Base-by-base conservation (phyloP, 164 flowering plant genomes). In the Warburgia ugandensis region DNA sequence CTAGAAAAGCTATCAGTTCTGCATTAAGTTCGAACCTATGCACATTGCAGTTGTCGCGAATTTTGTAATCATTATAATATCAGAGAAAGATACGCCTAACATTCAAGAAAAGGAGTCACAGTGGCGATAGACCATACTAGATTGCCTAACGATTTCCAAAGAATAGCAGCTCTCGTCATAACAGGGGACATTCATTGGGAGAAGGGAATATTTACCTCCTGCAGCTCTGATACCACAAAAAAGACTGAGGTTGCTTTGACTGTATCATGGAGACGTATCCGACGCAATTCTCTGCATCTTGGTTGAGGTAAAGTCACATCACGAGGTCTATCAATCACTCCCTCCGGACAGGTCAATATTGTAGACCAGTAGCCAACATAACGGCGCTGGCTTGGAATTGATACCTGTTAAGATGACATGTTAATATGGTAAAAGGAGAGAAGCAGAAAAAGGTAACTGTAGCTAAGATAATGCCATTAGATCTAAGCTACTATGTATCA, bases 381-480 rank as follows among this genome's bases (percentile, higher is more conserved):
- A 22, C 92, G 83, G 2, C 80, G 77, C 53, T 86, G 95, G 75
- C 95, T 86, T 53, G 95, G 77, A 45, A 84, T 86, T 7, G 95
- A 73, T 32, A 86, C 92, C 95, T 86, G 81, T 44, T 39, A 16
- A 64, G 28, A 22, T n/a, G 5, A 3, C 36, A 47, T 6, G 29
- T n/a, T n/a, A n/a, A n/a, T n/a, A n/a, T n/a, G n/a, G n/a, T n/a
- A n/a, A n/a, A n/a, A n/a, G n/a, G n/a, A n/a, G n/a, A n/a, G n/a
- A n/a, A n/a, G n/a, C n/a, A n/a, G n/a, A n/a, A n/a, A n/a, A n/a
- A n/a, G n/a, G n/a, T n/a, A n/a, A n/a, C n/a, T n/a, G 43, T 13
- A 1, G 16, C 5, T 39, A 22, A 39, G 7, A 3, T 22, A 37
- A 5, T 5, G 21, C 43, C 2, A 14, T 6, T 16, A 39, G 16